Percentiles rank a stretch among this genome's conserved stretches.
Evolutionary conservation across 306 rosid genomes (phyloP).

Genomic region (Cucumis hystrix): DNA sequence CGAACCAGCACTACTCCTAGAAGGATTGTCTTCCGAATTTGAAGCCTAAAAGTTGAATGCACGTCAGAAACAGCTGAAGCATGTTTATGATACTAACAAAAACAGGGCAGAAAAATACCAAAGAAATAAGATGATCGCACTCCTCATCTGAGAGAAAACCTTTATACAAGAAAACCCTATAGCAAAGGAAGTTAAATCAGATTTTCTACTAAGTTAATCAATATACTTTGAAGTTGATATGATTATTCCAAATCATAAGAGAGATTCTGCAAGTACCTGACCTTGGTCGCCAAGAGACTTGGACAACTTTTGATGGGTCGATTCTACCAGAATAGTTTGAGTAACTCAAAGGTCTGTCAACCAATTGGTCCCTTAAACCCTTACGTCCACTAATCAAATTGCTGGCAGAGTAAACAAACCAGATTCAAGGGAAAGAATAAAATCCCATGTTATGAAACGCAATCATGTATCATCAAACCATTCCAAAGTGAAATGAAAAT

Average conservation of each 20-base stretch:
- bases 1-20: slow-evolving; percentile 12
- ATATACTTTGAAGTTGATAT: background rate
- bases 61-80: background rate
- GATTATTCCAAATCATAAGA: background rate
- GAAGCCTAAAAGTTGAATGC: slow-evolving; percentile 25
- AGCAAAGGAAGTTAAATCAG: slow-evolving; percentile 12
- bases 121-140: slow-evolving; percentile 62
- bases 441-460: background rate
- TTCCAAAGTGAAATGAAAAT: background rate
- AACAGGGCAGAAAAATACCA: slow-evolving; percentile 33
- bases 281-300: slow-evolving; percentile 91
- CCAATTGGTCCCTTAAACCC: slow-evolving; percentile 33
- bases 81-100: background rate
- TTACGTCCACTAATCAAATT: slow-evolving; percentile 38
- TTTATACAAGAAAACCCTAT: slow-evolving; percentile 58
- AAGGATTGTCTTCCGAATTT: slow-evolving; percentile 20
- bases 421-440: background rate
- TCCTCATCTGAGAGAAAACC: slow-evolving; percentile 56
- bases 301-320: slow-evolving; percentile 65
- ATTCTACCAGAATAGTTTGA: slow-evolving; percentile 28
- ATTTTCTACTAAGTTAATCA: background rate
- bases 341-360: slow-evolving; percentile 10
- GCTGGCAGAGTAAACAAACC: background rate
- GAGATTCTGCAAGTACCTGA: slow-evolving; percentile 54
- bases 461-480: background rate